A percentile compares a stretch with the other conserved stretches of the same genome.
These are phyloP conservation scores for Euryodendron excelsum DNA, from an alignment of 148 eudicot genomes.

Conservation along the genomic window DNA sequence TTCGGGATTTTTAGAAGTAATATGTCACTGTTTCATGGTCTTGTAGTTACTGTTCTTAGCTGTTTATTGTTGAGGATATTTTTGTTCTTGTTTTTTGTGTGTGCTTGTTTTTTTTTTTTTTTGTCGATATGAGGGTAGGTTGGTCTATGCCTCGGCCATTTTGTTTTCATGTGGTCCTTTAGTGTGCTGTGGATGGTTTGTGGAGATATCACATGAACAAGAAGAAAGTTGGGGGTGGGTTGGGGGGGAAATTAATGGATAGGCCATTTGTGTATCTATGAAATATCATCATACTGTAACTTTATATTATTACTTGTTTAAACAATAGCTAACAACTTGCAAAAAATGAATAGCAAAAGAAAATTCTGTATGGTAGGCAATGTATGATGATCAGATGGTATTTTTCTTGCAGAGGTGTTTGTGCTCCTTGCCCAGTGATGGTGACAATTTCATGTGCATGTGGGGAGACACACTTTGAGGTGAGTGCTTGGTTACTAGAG, in stretches of 20 bases:
- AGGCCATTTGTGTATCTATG: not conserved
- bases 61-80: not conserved
- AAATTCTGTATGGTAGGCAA: not conserved
- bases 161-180: not conserved
- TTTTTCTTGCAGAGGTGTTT: conserved; percentile 71
- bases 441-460: conserved; percentile 93
- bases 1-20: not conserved
- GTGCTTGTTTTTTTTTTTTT: not conserved
- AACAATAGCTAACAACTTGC: not conserved
- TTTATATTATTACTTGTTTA: not conserved
- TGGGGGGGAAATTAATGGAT: not conserved
- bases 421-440: conserved; percentile 99
- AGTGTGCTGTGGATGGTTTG: not conserved
- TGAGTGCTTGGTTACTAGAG: conserved; percentile 25
- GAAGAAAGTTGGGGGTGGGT: not conserved
- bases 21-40: not conserved
- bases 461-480: conserved; percentile 87
- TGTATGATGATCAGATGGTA: not conserved
- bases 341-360: not conserved
- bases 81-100: not conserved
- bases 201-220: not conserved
- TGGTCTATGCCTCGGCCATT: not conserved
- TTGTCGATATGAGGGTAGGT: not conserved
- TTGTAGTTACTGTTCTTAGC: not conserved
- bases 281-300: not conserved